These are phyloP conservation scores for Tympanopsis confertula DNA, from an alignment of 2,329 filamentous ascomycete genomes.

Conservation along the genomic window DNA sequence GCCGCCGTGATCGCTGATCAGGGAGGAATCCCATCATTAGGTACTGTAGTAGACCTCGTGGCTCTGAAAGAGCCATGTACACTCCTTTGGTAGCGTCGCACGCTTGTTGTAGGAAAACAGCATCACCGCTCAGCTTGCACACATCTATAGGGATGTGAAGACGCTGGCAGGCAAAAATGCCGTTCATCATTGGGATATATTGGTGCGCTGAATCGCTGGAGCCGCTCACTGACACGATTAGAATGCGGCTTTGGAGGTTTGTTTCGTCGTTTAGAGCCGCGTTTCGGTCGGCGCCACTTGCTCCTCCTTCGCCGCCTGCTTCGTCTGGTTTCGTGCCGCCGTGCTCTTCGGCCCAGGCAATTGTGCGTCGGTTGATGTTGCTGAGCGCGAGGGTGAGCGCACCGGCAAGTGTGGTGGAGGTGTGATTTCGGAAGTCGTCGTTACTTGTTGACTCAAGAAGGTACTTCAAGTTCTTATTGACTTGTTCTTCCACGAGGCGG, in stretches of 20 bases:
- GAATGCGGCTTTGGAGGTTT: neutral
- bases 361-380: slow-evolving; percentile 75
- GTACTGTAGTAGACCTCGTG: slow-evolving; percentile 73
- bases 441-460: slow-evolving; percentile 61
- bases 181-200: slow-evolving; percentile 98
- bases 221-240: slow-evolving; percentile 77
- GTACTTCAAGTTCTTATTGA: slow-evolving; percentile 62
- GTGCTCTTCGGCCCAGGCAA: slow-evolving; percentile 49
- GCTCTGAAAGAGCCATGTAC: slow-evolving; percentile 26
- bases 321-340: slow-evolving; percentile 16
- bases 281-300: too few species aligned
- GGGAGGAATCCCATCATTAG: slow-evolving; percentile 90
- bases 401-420: slow-evolving; percentile 79
- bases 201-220: slow-evolving; percentile 76
- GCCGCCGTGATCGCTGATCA: slow-evolving; percentile 48
- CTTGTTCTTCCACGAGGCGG: slow-evolving; percentile 70
- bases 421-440: slow-evolving; percentile 50
- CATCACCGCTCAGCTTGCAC: slow-evolving; percentile 70
- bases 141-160: slow-evolving; percentile 85
- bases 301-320: slow-evolving; percentile 31
- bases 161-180: slow-evolving; percentile 87
- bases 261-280: neutral
- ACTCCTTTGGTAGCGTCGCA: slow-evolving; percentile 48
- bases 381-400: slow-evolving; percentile 80
- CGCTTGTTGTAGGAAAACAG: slow-evolving; percentile 90